Conservation (phyloP, 2,329 filamentous ascomycete species). For the Pyrenophora teres region DNA sequence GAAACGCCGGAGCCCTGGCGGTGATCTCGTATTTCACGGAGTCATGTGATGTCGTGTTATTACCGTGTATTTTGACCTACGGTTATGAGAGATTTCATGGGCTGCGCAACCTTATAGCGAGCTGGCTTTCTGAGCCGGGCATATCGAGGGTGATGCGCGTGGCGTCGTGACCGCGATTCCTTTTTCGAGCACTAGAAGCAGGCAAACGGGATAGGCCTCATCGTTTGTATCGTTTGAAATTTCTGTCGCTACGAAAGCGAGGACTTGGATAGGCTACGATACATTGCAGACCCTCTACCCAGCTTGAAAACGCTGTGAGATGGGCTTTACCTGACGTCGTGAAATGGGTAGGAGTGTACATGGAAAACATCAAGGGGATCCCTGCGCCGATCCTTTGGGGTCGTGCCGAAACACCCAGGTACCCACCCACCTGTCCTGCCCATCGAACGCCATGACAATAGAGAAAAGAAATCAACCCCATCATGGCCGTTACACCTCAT, state of each 20-base stretch:
- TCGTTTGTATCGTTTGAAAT: neutral
- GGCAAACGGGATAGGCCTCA: neutral
- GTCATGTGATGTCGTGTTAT: constrained; percentile 11
- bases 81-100: too few relatives aligned
- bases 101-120: too few relatives aligned
- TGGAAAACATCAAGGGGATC: too few relatives aligned
- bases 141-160: too few relatives aligned
- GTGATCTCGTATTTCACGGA: constrained; percentile 8
- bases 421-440: neutral
- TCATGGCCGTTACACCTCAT: neutral
- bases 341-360: constrained; percentile 1
- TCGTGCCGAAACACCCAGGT: constrained; percentile 8
- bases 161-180: too few relatives aligned
- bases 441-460: constrained; percentile 2
- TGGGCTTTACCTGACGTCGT: constrained; percentile 5
- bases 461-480: neutral
- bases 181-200: neutral
- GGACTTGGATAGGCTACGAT: neutral
- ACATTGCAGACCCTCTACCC: neutral
- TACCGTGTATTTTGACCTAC: neutral
- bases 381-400: neutral
- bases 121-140: too few relatives aligned
- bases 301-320: neutral
- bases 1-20: constrained; percentile 1
- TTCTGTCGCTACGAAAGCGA: neutral